Evolutionary conservation across 805 yeast genomes (phyloP), one percentile per base, ranked within the genome.

Genomic region (Yamadazyma tumulicola): DNA sequence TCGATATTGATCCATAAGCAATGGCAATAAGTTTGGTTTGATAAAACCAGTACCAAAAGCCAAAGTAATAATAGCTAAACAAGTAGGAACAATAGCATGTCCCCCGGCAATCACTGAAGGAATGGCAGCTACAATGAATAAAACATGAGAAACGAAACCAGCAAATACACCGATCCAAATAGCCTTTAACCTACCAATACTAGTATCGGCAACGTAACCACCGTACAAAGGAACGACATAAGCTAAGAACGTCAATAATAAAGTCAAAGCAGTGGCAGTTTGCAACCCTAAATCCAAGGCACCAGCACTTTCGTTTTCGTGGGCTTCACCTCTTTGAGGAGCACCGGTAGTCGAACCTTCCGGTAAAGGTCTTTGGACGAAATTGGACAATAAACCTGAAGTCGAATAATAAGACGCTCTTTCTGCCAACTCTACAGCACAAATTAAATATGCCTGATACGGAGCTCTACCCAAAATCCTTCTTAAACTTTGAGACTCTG

Each of bases 321-420:
- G 26, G 39, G 49, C 57, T 6, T 49, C 34, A 15, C 45, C 53
- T 12, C 49, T 44, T 13, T 46, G 32, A 3, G 68, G 59, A 15
- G 70, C 67, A 39, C 73, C 72, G 28, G 75, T 70, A 17, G 67
- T 65, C 12, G 74, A 68, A 29, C 72, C 71, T 24, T 48, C 51
- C 8, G 79, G 78, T 29, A 73, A 53, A 12, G 74, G 73, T 55
- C 75, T 62, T 55, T 67, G 72, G 37, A 73, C 63, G 44, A 73
- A 73, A 48, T 74, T 74, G 19, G 71, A 53, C 35, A 73, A 59
- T 29, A 68, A 50, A 46, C 68, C 69, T 24, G 58, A 46, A 7
- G 62, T 61, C 14, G 77, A 74, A 43, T 69, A 74, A 47, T 73
- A 74, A 5, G 77, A 71, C 34, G 74, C 78, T 56, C 79, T 64